Evolutionary conservation across 306 rosid species (phyloP), one percentile per base, ranked within the genome.

Genomic region (Morella rubra): DNA sequence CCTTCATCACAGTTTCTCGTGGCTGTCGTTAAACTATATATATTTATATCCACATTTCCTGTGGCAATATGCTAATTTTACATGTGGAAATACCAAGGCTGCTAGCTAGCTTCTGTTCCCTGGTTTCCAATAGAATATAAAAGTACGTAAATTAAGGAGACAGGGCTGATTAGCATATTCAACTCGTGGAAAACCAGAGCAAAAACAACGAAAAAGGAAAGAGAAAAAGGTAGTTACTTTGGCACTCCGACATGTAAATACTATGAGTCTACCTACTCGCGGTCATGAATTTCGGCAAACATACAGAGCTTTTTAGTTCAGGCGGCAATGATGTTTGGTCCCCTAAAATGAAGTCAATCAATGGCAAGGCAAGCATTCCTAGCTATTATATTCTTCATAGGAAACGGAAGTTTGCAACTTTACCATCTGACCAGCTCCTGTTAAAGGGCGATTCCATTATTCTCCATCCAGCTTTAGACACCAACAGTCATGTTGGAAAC

Each of bases 351-450:
- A 65, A 65, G 4, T 65, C 24, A 65, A 42, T 65, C 71, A 41
- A 65, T 42, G 41, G 15, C 71, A 42, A 42, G 3, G 49, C 50
- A 18, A 65, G 32, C 71, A 42, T 65, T 65, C 13, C 16, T 41
- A 27, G 32, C 20, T 65, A 42, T 65, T 65, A 19, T 42, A 16
- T 65, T 40, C 50, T 41, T n/a, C 71, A 8, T 47, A 65, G 50
- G 42, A 41, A 42, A 42, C 18, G 24, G 71, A 42, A 18, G 50
- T n/a, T 65, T 42, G 71, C 49, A 65, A 16, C 71, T 65, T 65
- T 41, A 42, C 24, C 71, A 18, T 65, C 71, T 65, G 71, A 65
- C 71, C 71, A 65, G 22, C 24, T 58, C 71, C 47, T 13, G 46
- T 22, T 41, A 65, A 49, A 65, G 13, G 41, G 71, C 24, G 71